Percentiles rank a stretch among this genome's conserved stretches.
Evolutionary conservation across 352 stramenopile species (phyloP).

Genomic region (Phytophthora melonis): DNA sequence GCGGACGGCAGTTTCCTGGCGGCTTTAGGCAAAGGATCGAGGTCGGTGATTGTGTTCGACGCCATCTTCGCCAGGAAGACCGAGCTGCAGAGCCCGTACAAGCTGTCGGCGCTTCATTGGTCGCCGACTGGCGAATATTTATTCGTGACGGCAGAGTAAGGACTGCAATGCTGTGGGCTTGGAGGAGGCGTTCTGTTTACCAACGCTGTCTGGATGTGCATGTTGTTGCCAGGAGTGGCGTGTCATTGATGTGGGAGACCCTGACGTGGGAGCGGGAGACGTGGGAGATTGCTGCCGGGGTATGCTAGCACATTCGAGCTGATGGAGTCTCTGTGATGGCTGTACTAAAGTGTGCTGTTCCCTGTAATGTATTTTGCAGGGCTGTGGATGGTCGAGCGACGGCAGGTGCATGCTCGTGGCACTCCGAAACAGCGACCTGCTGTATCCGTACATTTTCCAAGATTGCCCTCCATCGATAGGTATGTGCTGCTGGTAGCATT

Average conservation of each 20-base stretch:
- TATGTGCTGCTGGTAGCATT: conserved; percentile 21
- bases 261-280: conserved; percentile 83
- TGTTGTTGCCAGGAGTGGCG: conserved; percentile 43
- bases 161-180: not conserved
- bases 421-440: conserved; percentile 57
- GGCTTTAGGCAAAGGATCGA: conserved; percentile 55
- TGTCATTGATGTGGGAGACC: conserved; percentile 85
- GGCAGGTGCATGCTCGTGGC: conserved; percentile 75
- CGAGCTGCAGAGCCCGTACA: conserved; percentile 69
- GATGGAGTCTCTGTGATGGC: not conserved
- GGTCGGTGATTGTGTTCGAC: conserved; percentile 70
- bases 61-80: conserved; percentile 59
- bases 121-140: conserved; percentile 88
- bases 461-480: conserved; percentile 66
- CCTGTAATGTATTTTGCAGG: conserved; percentile 35
- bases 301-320: conserved; percentile 32
- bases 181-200: not conserved
- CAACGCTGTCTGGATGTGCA: not conserved
- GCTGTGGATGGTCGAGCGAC: conserved; percentile 78
- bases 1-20: conserved; percentile 76
- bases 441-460: conserved; percentile 83
- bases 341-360: conserved; percentile 6
- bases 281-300: conserved; percentile 71
- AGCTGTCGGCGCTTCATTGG: conserved; percentile 67
- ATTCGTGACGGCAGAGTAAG: conserved; percentile 75